A percentile compares a stretch with the other conserved stretches of the same genome.
phyloP scores from a whole-genome alignment of 2,329 filamentous ascomycete genomes.

The Aspergillus sp. region DNA sequence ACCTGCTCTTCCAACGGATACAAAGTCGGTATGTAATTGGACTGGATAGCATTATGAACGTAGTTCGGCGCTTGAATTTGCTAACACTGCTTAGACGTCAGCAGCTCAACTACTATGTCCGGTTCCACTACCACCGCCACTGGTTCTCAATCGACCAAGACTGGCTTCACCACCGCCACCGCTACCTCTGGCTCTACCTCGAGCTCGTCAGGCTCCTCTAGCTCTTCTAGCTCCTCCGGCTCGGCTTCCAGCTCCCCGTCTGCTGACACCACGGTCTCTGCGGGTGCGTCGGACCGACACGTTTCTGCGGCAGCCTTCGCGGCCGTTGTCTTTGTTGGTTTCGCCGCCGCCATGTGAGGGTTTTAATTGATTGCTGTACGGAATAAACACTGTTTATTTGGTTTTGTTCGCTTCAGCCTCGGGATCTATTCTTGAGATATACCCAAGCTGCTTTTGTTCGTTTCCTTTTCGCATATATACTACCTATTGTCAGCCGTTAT shows the following conservation, averaged over 20 bases:
- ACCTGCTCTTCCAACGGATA: conserved; percentile 35
- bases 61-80: neutral
- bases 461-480: neutral
- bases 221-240: conserved; percentile 2
- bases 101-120: conserved; percentile 10
- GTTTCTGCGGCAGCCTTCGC: conserved; percentile 32
- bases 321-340: conserved; percentile 36
- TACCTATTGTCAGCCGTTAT: neutral
- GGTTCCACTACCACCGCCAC: conserved; percentile 19
- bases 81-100: conserved; percentile 7
- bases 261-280: conserved; percentile 5
- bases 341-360: conserved; percentile 32
- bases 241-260: conserved; percentile 6
- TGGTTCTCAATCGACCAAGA: conserved; percentile 18
- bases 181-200: conserved; percentile 9
- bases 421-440: neutral
- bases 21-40: conserved; percentile 29
- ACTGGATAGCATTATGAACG: neutral
- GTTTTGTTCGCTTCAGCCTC: neutral
- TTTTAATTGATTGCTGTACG: neutral
- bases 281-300: conserved; percentile 25
- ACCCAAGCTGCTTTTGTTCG: neutral
- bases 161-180: conserved; percentile 16
- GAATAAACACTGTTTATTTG: neutral
- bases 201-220: neutral